Base-by-base conservation (phyloP, 306 rosid genomes). In the Malus orientalis region DNA sequence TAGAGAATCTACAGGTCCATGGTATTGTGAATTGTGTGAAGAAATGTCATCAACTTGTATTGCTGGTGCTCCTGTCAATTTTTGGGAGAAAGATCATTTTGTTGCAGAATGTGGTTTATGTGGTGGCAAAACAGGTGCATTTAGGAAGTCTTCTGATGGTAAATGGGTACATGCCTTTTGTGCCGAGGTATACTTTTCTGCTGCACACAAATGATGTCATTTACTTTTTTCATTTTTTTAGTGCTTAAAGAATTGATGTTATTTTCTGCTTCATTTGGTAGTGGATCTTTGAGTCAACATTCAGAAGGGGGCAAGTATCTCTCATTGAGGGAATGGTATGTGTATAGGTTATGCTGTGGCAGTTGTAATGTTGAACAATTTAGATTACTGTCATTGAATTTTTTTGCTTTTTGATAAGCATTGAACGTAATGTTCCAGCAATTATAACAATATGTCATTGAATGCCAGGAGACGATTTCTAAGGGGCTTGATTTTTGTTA, bases 111-210 rank as follows among this genome's bases (percentile, higher is more conserved):
- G 99, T 81, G 93, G 93, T 83, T 81, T 96, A 74, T 96, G 99
- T 64, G 93, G 96, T 77, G 99, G 97, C 49, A 87, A 88, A 68
- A 80, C 90, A 73, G 99, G 98, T 86, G 98, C 99, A 81, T 93
- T 91, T 82, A 88, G 99, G 88, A 96, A 89, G 81, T 84, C 91
- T 53, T 87, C 94, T 73, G 88, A 88, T 88, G 97, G 98, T 71
- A 96, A 91, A 78, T 96, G 99, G 99, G 90, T 92, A 73, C 99
- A 96, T 87, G 99, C 98, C 67, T 91, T 92, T 78, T 96, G 99
- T 81, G 98, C 99, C 2, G 98, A 96, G 97, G 99, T 96, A 82
- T 76, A 49, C 62, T 32, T 15, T 67, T 64, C 70, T 73, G 58
- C 67, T 30, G 3, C 36, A 72, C 30, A 32, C 42, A 61, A 15